A percentile compares a stretch with the other conserved stretches of the same genome.
phyloP scores from a whole-genome alignment of 176 grass and related monocot genomes.

The Zoysia pacifica region DNA sequence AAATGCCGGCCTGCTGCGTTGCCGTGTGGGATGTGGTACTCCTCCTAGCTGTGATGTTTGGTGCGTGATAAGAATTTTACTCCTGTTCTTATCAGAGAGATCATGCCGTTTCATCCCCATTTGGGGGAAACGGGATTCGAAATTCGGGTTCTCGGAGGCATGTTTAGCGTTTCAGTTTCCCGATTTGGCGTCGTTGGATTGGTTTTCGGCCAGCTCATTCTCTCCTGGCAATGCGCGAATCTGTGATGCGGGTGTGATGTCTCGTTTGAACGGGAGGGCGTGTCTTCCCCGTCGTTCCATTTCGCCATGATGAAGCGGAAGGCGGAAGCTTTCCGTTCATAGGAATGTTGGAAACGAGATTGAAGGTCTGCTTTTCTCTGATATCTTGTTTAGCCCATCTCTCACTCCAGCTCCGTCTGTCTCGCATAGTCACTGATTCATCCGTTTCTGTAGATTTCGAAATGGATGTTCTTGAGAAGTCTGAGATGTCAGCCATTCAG shows the following conservation, averaged over 20 bases:
- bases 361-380: background rate
- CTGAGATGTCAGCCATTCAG: background rate
- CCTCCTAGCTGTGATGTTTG: background rate
- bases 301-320: background rate
- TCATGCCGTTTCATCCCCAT: background rate
- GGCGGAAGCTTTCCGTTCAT: background rate
- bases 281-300: background rate
- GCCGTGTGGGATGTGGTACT: constrained; percentile 8
- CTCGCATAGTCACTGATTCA: background rate
- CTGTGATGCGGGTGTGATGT: background rate
- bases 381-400: constrained; percentile 16
- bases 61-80: background rate
- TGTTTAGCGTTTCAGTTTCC: background rate
- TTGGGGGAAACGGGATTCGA: background rate
- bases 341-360: background rate
- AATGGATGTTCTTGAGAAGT: background rate
- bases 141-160: background rate
- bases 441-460: constrained; percentile 3
- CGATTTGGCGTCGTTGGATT: background rate
- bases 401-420: background rate
- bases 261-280: background rate
- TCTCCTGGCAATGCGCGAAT: background rate
- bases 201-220: background rate
- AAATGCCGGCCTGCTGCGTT: background rate
- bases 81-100: background rate